Evolutionary conservation across 2,329 filamentous ascomycete species (phyloP), one percentile per base, ranked within the genome.

Genomic region (Aspergillus spinulosporus): DNA sequence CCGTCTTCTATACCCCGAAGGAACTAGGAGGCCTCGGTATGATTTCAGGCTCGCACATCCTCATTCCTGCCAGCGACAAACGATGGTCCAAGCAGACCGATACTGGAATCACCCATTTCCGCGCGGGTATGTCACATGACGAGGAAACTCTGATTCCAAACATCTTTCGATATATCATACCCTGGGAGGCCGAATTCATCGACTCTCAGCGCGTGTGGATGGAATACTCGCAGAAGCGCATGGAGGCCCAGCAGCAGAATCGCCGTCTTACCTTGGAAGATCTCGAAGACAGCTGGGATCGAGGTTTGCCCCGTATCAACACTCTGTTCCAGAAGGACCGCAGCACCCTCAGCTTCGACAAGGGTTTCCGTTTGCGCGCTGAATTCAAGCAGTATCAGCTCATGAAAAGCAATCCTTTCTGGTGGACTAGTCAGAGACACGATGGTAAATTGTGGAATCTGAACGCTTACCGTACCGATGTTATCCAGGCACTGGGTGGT

Each of bases 131-230:
- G 94, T 94, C 92, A 15, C 92, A 97, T 67, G 92, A 97, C 61
- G 93, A 97, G 72, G 94, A 99, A 75, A 97, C 94, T 0, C 78
- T 99, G 51, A 99, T 99, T 58, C 94, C 94, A 7, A 97, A 99
- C 72, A 99, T 99, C 66, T 97, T 97, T 86, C 87, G 94, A 58
- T 99, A 99, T 76, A 97, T 99, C 71, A 96, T 97, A 62, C 93
- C 94, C 0, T 99, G 94, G 94, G 94, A 99, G 73, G 90, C 93
- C 1, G 94, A 99, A 72, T 99, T 99, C 75, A 96, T 97, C 64
- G 95, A 99, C 72, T 99, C 94, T 3, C 95, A 99, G 73, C 88
- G 95, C 65, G 94, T 99, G 1, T 99, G 94, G 94, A 97, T 94
- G 28, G 94, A 99, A 68, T 99, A 99, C 70, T 97, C 93, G 0